Conservation (phyloP, 345 rosid genomes). For the Clausena lansium region DNA sequence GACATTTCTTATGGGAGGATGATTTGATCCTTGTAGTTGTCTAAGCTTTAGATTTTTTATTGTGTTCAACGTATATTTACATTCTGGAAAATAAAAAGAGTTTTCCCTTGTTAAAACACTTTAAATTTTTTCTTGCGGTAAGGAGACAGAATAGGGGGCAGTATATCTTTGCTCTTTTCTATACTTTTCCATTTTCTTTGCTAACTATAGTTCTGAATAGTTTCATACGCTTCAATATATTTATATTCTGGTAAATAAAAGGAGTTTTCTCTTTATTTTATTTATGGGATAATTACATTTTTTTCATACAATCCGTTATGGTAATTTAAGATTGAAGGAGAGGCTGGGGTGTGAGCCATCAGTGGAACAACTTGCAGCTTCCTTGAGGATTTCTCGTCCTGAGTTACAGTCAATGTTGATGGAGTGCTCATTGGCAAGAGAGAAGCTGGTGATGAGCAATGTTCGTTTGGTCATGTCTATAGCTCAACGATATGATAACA, state of each 20-base stretch:
- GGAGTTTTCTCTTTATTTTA: neutral
- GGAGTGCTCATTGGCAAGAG: conserved; percentile 81
- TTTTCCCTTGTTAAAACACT: neutral
- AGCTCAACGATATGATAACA: conserved; percentile 83
- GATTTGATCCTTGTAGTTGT: neutral
- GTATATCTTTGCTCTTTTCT: neutral
- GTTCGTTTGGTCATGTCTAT: conserved; percentile 95
- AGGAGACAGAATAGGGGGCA: neutral
- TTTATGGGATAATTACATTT: neutral
- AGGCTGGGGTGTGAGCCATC: conserved; percentile 87
- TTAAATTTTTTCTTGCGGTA: neutral
- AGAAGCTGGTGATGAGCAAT: conserved; percentile 94
- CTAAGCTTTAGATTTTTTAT: neutral
- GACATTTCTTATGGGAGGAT: neutral
- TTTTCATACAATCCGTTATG: neutral
- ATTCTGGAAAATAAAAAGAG: neutral
- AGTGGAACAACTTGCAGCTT: conserved; percentile 76
- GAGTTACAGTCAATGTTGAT: conserved; percentile 66
- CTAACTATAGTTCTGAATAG: neutral
- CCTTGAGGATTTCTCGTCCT: conserved; percentile 69
- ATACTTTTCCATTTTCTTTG: neutral
- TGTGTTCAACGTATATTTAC: neutral
- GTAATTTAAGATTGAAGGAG: conserved; percentile 56
- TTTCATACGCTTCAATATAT: neutral
- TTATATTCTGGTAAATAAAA: neutral